These are phyloP conservation scores for Salix koriyanagi DNA, from an alignment of 345 rosid species.

Conservation along the genomic window DNA sequence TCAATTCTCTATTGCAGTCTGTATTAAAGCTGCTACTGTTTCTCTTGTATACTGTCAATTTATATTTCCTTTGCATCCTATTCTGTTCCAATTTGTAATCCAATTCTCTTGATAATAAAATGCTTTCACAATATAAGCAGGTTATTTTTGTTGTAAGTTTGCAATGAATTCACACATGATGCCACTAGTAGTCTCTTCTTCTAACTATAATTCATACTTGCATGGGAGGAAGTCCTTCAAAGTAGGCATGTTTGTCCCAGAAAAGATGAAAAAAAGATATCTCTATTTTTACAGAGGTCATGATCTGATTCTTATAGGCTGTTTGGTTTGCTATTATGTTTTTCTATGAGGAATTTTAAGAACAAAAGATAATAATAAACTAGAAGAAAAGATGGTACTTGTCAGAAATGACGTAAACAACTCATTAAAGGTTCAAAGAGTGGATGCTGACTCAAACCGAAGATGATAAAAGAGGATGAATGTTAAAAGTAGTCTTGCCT, in stretches of 20 bases:
- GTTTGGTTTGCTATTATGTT: neutral
- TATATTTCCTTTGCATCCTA: neutral
- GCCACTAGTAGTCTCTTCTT: neutral
- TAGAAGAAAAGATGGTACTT: too few species aligned
- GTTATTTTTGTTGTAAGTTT: neutral
- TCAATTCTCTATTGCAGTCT: neutral
- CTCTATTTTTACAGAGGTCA: neutral
- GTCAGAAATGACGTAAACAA: too few species aligned
- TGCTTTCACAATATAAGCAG: neutral
- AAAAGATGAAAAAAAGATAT: neutral
- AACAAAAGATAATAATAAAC: too few species aligned
- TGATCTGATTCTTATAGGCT: neutral
- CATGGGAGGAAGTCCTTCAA: neutral
- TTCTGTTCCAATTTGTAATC: neutral
- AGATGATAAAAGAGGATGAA: neutral
- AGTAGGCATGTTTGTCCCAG: neutral
- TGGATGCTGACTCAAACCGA: too few species aligned
- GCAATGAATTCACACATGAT: neutral
- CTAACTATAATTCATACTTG: neutral
- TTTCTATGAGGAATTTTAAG: neutral
- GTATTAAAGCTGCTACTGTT: neutral
- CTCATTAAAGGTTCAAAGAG: too few species aligned
- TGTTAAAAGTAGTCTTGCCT: too few species aligned
- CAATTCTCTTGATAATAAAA: neutral
- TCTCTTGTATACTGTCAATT: neutral